Evolutionary conservation across 2,329 filamentous ascomycete genomes (phyloP).

Genomic region (Colletotrichum limetticola): DNA sequence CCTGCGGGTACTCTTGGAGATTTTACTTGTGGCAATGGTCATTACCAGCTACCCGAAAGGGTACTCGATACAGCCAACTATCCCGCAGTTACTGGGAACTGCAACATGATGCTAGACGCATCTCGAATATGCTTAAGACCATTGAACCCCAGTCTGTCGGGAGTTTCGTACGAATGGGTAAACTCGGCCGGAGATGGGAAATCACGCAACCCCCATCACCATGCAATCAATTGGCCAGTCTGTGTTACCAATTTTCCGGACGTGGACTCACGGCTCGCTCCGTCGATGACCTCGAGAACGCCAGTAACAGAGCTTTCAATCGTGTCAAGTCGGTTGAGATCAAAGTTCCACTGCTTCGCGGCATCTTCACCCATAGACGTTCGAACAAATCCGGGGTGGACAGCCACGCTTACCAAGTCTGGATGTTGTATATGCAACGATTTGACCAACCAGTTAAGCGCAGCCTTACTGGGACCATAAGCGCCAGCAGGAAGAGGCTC

Average conservation of each 20-base stretch:
- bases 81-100: no score
- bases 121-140: no score
- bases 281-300: slow-evolving; percentile 49
- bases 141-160: not conserved
- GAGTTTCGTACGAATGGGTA: no score
- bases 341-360: slow-evolving; percentile 45
- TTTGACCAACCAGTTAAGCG: slow-evolving; percentile 46
- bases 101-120: no score
- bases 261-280: slow-evolving; percentile 43
- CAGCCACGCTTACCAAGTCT: slow-evolving; percentile 41
- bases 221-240: slow-evolving; percentile 43
- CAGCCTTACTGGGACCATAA: slow-evolving; percentile 49
- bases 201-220: slow-evolving; percentile 32
- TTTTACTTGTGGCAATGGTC: no score
- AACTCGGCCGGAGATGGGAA: not conserved
- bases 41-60: no score
- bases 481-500: slow-evolving; percentile 46
- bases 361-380: slow-evolving; percentile 44
- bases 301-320: slow-evolving; percentile 46
- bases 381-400: slow-evolving; percentile 53
- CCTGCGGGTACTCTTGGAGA: no score
- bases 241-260: slow-evolving; percentile 48
- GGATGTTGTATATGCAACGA: slow-evolving; percentile 43
- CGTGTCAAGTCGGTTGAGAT: slow-evolving; percentile 39
- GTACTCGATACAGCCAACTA: no score